phyloP scores from a whole-genome alignment of 805 yeast species.

The Kuraishia cidri region DNA sequence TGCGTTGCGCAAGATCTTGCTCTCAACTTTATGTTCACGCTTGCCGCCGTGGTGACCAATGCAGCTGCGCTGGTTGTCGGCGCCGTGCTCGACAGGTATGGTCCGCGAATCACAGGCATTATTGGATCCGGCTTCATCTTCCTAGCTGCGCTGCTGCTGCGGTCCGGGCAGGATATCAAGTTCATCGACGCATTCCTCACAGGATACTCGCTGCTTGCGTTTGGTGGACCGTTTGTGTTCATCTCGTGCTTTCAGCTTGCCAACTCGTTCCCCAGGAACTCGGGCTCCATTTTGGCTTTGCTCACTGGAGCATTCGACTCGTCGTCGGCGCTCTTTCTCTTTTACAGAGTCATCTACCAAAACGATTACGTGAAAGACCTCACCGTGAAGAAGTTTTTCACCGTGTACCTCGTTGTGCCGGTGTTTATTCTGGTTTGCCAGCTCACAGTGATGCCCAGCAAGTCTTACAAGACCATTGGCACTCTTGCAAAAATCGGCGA shows the following conservation, averaged over 20 bases:
- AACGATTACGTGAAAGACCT: slow-evolving; percentile 24
- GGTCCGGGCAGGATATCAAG: slow-evolving; percentile 12
- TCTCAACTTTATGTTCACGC: slow-evolving; percentile 73
- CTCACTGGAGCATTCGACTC: slow-evolving; percentile 93
- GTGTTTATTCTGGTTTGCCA: slow-evolving; percentile 69
- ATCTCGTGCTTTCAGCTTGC: slow-evolving; percentile 88
- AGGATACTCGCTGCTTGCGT: slow-evolving; percentile 72
- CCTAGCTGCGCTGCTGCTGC: slow-evolving; percentile 35
- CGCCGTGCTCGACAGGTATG: slow-evolving; percentile 62
- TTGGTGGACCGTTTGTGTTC: slow-evolving; percentile 92
- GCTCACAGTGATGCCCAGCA: slow-evolving; percentile 68
- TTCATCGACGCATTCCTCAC: slow-evolving; percentile 54
- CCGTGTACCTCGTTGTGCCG: slow-evolving; percentile 65
- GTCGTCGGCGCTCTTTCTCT: slow-evolving; percentile 78
- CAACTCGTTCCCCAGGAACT: slow-evolving; percentile 72
- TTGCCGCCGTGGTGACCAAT: slow-evolving; percentile 83
- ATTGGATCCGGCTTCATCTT: slow-evolving; percentile 58
- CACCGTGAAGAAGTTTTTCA: slow-evolving; percentile 52
- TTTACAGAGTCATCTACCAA: slow-evolving; percentile 62
- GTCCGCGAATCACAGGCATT: slow-evolving; percentile 74
- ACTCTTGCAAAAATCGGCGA: slow-evolving; percentile 59
- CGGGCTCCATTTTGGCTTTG: slow-evolving; percentile 75
- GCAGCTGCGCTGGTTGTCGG: slow-evolving; percentile 81
- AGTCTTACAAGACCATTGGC: slow-evolving; percentile 66
- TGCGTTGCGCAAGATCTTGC: slow-evolving; percentile 80